Base-by-base conservation (phyloP, 805 yeast genomes). In the Saturnispora kantuleensis region DNA sequence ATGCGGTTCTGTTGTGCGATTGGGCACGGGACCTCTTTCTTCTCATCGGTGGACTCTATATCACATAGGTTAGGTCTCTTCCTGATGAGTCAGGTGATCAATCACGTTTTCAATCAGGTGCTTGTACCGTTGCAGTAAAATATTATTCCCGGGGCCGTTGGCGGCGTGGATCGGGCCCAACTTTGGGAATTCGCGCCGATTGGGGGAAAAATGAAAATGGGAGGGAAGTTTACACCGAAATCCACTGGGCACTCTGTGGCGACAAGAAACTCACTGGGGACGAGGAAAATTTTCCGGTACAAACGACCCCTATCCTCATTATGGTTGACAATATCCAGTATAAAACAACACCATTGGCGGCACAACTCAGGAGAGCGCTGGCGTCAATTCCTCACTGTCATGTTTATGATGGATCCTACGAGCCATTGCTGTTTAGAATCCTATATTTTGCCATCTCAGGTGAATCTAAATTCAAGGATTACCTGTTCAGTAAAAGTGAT, bases 391-490 rank as follows among this genome's bases (percentile, higher is more conserved):
- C 53, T 6, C 39, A 39, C 9, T 21, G 44, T n/a, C 3, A 13
- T 4, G 21, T 17, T 11, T 50, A 43, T 30, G 40, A 39, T 15
- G 46, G 42, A 17, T 13, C 31, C 7, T 31, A 32, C 33, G 50
- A 46, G 34, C 28, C 30, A 7, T 38, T 48, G 15, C 30, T 46
- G 2, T 50, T 50, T 35, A 46, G 49, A 41, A 35, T 51, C 4
- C 43, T 52, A 3, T 47, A 45, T 32, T 52, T 47, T 42, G 50
- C 51, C 5, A 16, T 47, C n/a, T 39, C 50, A 12, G 46, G 44
- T 31, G 39, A 50, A 12, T 45, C 47, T 16, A 38, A 38, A 36
- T 47, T 34, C 17, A 46, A 36, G 33, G 31, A 49, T 15, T 18
- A 32, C 28, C 16, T 52, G n/a, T 44, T 52, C 18, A 21, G 30